Evolutionary conservation across 2,329 filamentous ascomycete genomes (phyloP), one percentile per base, ranked within the genome.

Genomic region (Aspergillus novoparasiticus): DNA sequence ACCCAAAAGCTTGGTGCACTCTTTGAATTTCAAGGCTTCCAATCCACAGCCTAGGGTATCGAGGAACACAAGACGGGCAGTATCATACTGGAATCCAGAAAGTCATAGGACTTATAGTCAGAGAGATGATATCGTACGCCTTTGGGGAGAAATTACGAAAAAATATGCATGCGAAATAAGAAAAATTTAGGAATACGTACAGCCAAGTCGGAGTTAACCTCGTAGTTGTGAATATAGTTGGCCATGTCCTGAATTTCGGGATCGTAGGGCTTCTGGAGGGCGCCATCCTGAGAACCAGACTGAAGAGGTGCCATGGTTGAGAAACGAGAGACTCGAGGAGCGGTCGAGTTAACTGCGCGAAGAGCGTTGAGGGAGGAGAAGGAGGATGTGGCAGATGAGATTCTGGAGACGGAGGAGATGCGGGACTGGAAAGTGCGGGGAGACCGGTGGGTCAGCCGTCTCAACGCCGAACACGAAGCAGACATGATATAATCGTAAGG

Each of bases 31-130:
- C 75, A 99, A 87, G 70, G 92, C 95, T 84, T 98, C 94, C 67
- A 99, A 89, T 77, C 95, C 95, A 80, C 95, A 99, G 75, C 95
- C 95, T 55, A 99, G 87, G 61, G 95, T 98, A 80, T 99, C 95
- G 76, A 98, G 88, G 80, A 99, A 93, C 71, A 98, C 94, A 84
- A 93, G 94, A 82, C 95, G 90, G 67, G 95, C 95, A 56, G 95
- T 99, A 80, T 99, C 95, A 78, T 91, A 96, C 78, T 80, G 66
- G 28, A 10, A 16, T 55, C 36, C 36, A 43, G 50, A 48, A 54
- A 41, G 14, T 50, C 19, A 56, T 12, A 41, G 3, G 1, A 36
- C 10, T 23, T 28, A 11, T 26, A 12, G 30, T 55, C n/a, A 39
- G 51, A 55, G 6, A 19, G 8, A 54, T 14, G 30, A 21, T 26